Evolutionary conservation across 2,329 filamentous ascomycete genomes (phyloP).

Genomic region (Fusarium falciforme): DNA sequence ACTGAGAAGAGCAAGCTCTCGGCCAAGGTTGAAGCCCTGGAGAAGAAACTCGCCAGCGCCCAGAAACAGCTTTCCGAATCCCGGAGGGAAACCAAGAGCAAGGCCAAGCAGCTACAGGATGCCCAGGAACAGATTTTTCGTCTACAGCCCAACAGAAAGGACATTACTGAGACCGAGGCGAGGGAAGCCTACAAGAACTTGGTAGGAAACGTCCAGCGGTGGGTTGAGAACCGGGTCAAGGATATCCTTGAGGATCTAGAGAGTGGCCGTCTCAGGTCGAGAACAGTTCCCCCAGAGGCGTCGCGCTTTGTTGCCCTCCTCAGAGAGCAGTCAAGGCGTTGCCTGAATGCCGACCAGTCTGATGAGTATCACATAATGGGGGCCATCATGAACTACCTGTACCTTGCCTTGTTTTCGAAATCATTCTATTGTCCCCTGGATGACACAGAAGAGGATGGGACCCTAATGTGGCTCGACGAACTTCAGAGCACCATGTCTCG

Average conservation of each 20-base stretch:
- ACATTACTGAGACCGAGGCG: slow-evolving; percentile 52
- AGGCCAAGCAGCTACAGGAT: slow-evolving; percentile 46
- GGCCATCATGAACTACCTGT: slow-evolving; percentile 53
- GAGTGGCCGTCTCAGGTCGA: slow-evolving; percentile 38
- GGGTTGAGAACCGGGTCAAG: slow-evolving; percentile 51
- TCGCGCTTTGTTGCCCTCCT: slow-evolving; percentile 49
- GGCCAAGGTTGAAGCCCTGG: slow-evolving; percentile 45
- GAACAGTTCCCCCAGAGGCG: slow-evolving; percentile 42
- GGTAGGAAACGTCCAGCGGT: slow-evolving; percentile 50
- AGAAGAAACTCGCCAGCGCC: slow-evolving; percentile 45
- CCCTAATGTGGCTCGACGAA: slow-evolving; percentile 49
- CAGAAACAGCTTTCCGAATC: slow-evolving; percentile 48
- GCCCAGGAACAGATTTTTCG: slow-evolving; percentile 48
- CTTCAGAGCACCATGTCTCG: slow-evolving; percentile 49
- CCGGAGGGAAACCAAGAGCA: slow-evolving; percentile 41
- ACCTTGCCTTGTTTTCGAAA: slow-evolving; percentile 50
- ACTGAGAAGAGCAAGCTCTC: slow-evolving; percentile 43
- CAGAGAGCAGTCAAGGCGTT: slow-evolving; percentile 50
- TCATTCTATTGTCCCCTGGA: slow-evolving; percentile 53
- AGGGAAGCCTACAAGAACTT: slow-evolving; percentile 49
- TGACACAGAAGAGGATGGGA: slow-evolving; percentile 46
- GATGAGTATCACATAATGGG: slow-evolving; percentile 52
- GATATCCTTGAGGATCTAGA: slow-evolving; percentile 49
- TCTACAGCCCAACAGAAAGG: slow-evolving; percentile 48
- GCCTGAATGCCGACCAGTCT: slow-evolving; percentile 45